These are phyloP conservation scores for Coemansia sp. DNA, from an alignment of 192 early-diverging fungal species.

Conservation along the genomic window DNA sequence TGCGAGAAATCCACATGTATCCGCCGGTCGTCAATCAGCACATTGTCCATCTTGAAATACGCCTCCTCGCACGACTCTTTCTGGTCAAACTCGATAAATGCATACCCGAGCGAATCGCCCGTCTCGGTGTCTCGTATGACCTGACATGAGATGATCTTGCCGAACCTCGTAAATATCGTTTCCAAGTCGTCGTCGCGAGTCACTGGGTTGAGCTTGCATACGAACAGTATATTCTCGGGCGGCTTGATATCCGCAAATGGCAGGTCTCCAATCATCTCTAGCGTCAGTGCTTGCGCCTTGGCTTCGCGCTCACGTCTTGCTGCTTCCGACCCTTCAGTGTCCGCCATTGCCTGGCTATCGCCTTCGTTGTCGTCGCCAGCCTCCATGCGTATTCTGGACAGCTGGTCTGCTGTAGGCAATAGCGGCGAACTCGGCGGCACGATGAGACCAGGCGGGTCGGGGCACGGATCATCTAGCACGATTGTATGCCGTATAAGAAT, in stretches of 20 bases:
- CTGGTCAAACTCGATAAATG: slow-evolving; percentile 95
- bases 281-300: slow-evolving; percentile 84
- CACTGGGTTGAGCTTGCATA: slow-evolving; percentile 91
- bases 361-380: slow-evolving; percentile 76
- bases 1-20: slow-evolving; percentile 99
- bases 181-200: slow-evolving; percentile 91
- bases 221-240: slow-evolving; percentile 96
- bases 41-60: slow-evolving; percentile 97
- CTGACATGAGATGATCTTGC: slow-evolving; percentile 86
- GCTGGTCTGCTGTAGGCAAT: slow-evolving; percentile 69
- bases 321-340: slow-evolving; percentile 69
- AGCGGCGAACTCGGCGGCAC: slow-evolving; percentile 73
- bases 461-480: slow-evolving; percentile 91
- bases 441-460: slow-evolving; percentile 71
- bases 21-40: slow-evolving; percentile 92
- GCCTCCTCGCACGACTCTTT: slow-evolving; percentile 89
- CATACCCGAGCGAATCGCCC: slow-evolving; percentile 86
- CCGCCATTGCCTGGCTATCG: slow-evolving; percentile 6
- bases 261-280: slow-evolving; percentile 98
- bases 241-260: slow-evolving; percentile 98
- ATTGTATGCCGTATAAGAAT: slow-evolving; percentile 92
- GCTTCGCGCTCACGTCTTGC: slow-evolving; percentile 72
- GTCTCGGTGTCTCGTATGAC: slow-evolving; percentile 86
- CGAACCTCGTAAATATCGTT: slow-evolving; percentile 93
- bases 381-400: slow-evolving; percentile 73